Percentiles rank a stretch among this genome's conserved stretches.
Evolutionary conservation across 1,284 basidiomycete genomes (phyloP).

Genomic region (Cutaneotrichosporon curvatum): DNA sequence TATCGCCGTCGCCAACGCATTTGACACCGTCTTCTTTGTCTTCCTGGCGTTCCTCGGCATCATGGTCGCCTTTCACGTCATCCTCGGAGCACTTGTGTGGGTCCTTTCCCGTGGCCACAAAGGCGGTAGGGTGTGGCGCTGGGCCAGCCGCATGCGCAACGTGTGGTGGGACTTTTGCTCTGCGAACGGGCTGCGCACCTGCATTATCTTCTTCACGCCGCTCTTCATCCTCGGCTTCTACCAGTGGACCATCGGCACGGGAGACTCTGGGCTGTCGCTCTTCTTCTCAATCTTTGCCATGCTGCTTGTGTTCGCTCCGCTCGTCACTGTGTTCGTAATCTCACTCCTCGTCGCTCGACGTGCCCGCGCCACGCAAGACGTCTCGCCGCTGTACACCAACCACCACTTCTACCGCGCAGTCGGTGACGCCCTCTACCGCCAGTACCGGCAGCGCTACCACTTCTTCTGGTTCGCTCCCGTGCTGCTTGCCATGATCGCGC

Average conservation of each 20-base stretch:
- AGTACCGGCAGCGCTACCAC: conserved; percentile 46
- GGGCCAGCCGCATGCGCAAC: conserved; percentile 47
- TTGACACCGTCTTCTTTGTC: conserved; percentile 71
- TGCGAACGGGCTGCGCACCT: conserved; percentile 49
- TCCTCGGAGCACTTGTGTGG: conserved; percentile 52
- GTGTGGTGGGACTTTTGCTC: conserved; percentile 49
- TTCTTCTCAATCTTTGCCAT: conserved; percentile 58
- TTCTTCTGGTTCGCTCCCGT: conserved; percentile 48
- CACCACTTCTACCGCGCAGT: conserved; percentile 42
- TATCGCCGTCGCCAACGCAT: conserved; percentile 72
- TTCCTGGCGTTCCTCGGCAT: conserved; percentile 60
- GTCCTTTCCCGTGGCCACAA: conserved; percentile 19
- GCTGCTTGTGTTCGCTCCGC: conserved; percentile 53
- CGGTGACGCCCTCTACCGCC: conserved; percentile 42
- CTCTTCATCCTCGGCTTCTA: conserved; percentile 70
- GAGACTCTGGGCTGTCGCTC: conserved; percentile 73
- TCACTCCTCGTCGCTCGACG: conserved; percentile 27
- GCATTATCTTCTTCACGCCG: conserved; percentile 59
- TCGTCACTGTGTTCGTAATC: conserved; percentile 45
- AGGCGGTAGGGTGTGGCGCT: conserved; percentile 6
- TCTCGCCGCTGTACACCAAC: conserved; percentile 42
- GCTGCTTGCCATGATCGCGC: conserved; percentile 47
- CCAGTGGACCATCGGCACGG: conserved; percentile 67
- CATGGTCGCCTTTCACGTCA: conserved; percentile 50
- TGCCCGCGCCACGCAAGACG: conserved; percentile 24